Evolutionary conservation across 768 basidiomycete genomes (phyloP).

Genomic region (Boletus rex-veris): DNA sequence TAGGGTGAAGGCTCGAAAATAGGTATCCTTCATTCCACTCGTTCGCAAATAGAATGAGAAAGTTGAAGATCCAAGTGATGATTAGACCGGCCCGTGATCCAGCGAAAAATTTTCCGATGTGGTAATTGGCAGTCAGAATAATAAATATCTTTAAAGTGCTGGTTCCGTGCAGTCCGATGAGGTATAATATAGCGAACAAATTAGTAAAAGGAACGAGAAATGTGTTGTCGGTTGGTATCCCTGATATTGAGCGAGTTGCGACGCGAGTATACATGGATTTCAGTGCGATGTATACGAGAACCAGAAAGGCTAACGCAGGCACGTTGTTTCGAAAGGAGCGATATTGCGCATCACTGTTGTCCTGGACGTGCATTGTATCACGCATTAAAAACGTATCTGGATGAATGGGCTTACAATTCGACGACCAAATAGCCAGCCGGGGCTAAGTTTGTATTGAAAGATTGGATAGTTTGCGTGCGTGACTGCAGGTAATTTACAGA

Average conservation of each 20-base stretch:
- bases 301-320: slow-evolving; percentile 51
- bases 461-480: slow-evolving; percentile 70
- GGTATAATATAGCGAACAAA: slow-evolving; percentile 58
- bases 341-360: slow-evolving; percentile 91
- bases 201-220: slow-evolving; percentile 56
- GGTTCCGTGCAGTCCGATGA: slow-evolving; percentile 76
- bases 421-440: slow-evolving; percentile 82
- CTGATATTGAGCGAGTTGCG: slow-evolving; percentile 19
- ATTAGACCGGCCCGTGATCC: slow-evolving; percentile 46
- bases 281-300: slow-evolving; percentile 50
- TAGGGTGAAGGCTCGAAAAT: slow-evolving; percentile 53
- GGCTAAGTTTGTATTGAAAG: slow-evolving; percentile 55
- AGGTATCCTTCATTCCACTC: slow-evolving; percentile 72
- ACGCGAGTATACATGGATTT: slow-evolving; percentile 48
- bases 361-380: slow-evolving; percentile 45
- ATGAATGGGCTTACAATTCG: slow-evolving; percentile 55
- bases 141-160: slow-evolving; percentile 72
- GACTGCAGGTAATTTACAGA: slow-evolving; percentile 38
- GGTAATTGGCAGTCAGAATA: slow-evolving; percentile 71
- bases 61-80: slow-evolving; percentile 78
- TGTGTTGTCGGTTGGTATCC: slow-evolving; percentile 28
- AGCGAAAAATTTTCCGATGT: slow-evolving; percentile 46
- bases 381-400: background rate
- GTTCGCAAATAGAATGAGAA: slow-evolving; percentile 68
- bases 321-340: slow-evolving; percentile 82